These are phyloP conservation scores for Clitoria ternatea DNA, from an alignment of 306 rosid species.

Conservation along the genomic window DNA sequence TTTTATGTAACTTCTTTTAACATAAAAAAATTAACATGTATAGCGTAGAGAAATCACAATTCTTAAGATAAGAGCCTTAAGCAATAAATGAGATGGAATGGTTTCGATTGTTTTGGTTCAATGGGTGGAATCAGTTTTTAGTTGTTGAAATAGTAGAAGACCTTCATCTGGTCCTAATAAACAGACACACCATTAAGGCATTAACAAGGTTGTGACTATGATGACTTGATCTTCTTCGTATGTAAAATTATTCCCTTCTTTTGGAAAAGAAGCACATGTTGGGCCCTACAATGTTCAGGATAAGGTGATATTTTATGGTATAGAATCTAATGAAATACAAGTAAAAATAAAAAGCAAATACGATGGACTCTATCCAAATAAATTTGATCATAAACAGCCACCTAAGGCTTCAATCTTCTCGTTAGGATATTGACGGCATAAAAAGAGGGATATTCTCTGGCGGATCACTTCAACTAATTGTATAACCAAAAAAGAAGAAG, in stretches of 20 bases:
- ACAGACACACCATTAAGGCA: background rate
- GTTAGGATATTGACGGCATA: conserved; percentile 7
- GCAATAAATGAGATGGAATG: background rate
- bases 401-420: background rate
- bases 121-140: background rate
- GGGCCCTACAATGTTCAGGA: conserved; percentile 17
- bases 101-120: background rate
- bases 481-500: no score
- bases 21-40: no score
- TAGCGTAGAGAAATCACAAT: no score
- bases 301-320: conserved; percentile 26
- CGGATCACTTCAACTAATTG: no score
- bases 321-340: conserved; percentile 19
- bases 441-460: background rate
- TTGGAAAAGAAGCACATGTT: background rate
- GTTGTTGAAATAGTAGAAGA: background rate
- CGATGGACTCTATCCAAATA: background rate
- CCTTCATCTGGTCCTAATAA: background rate
- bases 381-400: background rate
- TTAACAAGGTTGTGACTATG: conserved; percentile 17
- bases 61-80: no score
- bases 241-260: conserved; percentile 31
- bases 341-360: background rate
- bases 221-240: background rate
- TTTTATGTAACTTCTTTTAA: no score